phyloP scores from a whole-genome alignment of 2,329 filamentous ascomycete species.

The Stachybotrys echinatus region DNA sequence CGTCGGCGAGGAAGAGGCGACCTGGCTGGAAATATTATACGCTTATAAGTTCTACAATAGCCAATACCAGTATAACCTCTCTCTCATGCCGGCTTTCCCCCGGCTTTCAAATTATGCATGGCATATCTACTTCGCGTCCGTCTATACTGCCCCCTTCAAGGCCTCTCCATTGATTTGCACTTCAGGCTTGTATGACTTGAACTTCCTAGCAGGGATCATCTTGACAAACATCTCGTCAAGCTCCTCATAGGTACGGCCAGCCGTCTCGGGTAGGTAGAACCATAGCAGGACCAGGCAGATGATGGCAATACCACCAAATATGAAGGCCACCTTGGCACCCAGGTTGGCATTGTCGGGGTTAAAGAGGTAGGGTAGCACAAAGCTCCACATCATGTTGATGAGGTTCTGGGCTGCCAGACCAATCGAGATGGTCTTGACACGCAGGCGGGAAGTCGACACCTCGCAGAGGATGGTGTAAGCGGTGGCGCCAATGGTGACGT shows the following conservation, averaged over 20 bases:
- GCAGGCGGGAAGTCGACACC: constrained; percentile 11
- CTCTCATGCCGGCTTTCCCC: too few species aligned
- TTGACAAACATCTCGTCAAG: constrained; percentile 11
- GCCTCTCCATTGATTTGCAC: too few species aligned
- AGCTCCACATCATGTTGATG: constrained; percentile 7
- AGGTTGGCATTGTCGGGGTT: constrained; percentile 10
- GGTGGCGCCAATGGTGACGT: constrained; percentile 11
- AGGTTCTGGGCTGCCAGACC: constrained; percentile 10
- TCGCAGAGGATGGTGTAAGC: constrained; percentile 12
- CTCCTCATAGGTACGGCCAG: constrained; percentile 9
- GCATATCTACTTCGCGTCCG: too few species aligned
- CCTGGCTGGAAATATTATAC: too few species aligned
- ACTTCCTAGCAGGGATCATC: constrained; percentile 7
- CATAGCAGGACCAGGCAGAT: constrained; percentile 6
- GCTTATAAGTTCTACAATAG: too few species aligned
- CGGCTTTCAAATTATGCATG: too few species aligned
- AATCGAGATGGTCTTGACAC: constrained; percentile 12
- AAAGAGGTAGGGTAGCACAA: constrained; percentile 6
- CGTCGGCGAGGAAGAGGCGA: too few species aligned
- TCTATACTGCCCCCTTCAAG: too few species aligned
- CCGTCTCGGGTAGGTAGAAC: constrained; percentile 11
- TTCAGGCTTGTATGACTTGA: not conserved
- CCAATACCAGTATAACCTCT: too few species aligned
- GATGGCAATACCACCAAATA: constrained; percentile 4
- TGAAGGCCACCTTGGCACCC: constrained; percentile 9